Percentiles rank a stretch among this genome's conserved stretches.
phyloP scores from a whole-genome alignment of 208 protist genomes.

The Leptomonas seymouri region DNA sequence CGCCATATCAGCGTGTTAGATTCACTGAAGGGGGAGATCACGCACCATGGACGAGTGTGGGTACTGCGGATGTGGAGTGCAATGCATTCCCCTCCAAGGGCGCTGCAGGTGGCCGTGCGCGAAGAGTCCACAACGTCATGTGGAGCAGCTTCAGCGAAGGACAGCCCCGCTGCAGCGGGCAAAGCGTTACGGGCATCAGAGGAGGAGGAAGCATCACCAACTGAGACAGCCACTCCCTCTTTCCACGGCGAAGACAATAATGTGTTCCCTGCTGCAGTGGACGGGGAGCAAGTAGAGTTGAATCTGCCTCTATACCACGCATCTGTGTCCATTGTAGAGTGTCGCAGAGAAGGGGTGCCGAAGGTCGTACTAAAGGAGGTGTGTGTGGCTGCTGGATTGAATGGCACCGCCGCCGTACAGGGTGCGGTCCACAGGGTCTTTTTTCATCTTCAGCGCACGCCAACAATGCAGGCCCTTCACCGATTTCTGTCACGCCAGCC shows the following conservation, averaged over 20 bases:
- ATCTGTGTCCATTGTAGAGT: neutral
- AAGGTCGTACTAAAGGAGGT: neutral
- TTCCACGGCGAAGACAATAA: neutral
- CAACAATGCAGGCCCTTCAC: constrained; percentile 26
- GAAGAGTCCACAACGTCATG: neutral
- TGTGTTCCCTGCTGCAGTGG: neutral
- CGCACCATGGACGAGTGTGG: constrained; percentile 41
- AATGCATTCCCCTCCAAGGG: constrained; percentile 38
- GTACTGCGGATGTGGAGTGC: constrained; percentile 55
- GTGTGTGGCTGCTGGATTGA: constrained; percentile 4
- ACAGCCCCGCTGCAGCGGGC: neutral
- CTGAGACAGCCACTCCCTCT: neutral
- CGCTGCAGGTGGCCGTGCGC: constrained; percentile 26
- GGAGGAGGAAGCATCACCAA: neutral
- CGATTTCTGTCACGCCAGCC: constrained; percentile 18
- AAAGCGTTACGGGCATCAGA: neutral
- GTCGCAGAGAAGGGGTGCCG: neutral
- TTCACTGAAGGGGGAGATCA: constrained; percentile 16
- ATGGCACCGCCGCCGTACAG: constrained; percentile 13
- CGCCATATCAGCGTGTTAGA: constrained; percentile 10
- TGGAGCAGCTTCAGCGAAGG: neutral
- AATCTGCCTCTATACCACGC: neutral
- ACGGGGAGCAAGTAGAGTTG: neutral
- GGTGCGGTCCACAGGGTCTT: constrained; percentile 20
- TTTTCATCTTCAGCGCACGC: constrained; percentile 18